Base-by-base conservation (phyloP, 208 protist species). In the Trypanosoma scelopori region DNA sequence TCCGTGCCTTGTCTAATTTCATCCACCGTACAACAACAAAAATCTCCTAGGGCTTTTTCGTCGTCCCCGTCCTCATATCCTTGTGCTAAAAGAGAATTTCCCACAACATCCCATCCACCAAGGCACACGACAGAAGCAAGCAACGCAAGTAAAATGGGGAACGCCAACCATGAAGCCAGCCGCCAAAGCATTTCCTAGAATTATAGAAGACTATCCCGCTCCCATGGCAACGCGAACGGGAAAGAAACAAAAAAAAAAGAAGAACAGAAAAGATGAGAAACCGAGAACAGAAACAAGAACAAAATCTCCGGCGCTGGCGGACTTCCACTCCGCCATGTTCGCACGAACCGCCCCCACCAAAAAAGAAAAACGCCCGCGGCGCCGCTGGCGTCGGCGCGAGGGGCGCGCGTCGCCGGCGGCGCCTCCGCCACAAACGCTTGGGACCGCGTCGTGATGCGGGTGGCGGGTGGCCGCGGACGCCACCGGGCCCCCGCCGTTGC, bases 21-120 rank as follows among this genome's bases (percentile, higher is more conserved):
- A 4, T 41, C 39, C 1, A 79, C 46, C n/a, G 78, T 81, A 27
- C 74, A 87, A 56, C 79, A 82, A 64, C 90, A 96, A 53, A 82
- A 92, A 45, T 86, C 71, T 37, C 83, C 68, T 39, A 89, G 46
- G 22, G 43, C 6, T 18, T 62, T 23, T 28, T 49, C 37, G 18
- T 46, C 18, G 16, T 59, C 15, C n/a, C 39, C 43, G 18, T 4
- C n/a, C 12, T 47, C 43, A 47, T 47, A 23, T 13, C n/a, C 12
- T 47, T 47, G 18, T 4, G 16, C 43, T 13, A 47, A 7, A 43
- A 15, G 11, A 7, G 7, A 16, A 16, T 43, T 7, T 16, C 20
- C 20, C 18, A 4, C 37, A 23, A 28, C 18, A 15, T 47, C 30
- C 23, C 12, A 30, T 52, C 41, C 25, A n/a, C 12, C 22, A 27